Conservation (phyloP, 768 basidiomycete species). For the Mycena polygramma region DNA sequence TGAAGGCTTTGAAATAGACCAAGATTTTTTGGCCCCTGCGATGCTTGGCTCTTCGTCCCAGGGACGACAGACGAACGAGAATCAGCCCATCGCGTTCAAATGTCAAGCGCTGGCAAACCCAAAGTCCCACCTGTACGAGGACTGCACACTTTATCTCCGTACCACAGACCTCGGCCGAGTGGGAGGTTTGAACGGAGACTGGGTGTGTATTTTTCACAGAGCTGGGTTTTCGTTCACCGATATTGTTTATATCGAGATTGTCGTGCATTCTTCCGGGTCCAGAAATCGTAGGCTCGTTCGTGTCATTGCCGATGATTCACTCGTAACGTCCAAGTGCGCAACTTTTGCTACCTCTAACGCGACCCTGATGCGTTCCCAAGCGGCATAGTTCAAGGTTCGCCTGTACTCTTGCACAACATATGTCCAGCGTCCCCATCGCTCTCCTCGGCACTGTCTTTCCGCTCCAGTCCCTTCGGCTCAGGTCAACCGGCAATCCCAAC, state of each 20-base stretch:
- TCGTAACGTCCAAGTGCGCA: constrained; percentile 53
- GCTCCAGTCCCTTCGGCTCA: constrained; percentile 72
- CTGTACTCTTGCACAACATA: constrained; percentile 69
- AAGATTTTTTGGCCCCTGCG: constrained; percentile 75
- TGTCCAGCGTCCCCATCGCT: constrained; percentile 43
- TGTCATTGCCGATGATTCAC: constrained; percentile 64
- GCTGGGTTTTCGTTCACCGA: background rate
- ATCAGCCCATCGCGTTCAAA: constrained; percentile 34
- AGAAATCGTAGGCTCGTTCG: constrained; percentile 66
- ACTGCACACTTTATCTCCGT: constrained; percentile 71
- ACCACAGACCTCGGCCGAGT: constrained; percentile 74
- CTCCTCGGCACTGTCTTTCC: constrained; percentile 51
- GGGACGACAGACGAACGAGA: constrained; percentile 26
- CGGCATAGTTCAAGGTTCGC: constrained; percentile 57
- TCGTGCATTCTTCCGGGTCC: constrained; percentile 56
- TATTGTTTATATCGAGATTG: constrained; percentile 55
- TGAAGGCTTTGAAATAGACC: constrained; percentile 76
- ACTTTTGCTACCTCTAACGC: constrained; percentile 18
- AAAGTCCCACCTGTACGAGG: constrained; percentile 55
- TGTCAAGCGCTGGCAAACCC: constrained; percentile 49
- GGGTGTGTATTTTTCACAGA: constrained; percentile 62
- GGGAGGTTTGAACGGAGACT: constrained; percentile 81
- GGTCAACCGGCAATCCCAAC: constrained; percentile 72
- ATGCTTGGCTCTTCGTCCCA: constrained; percentile 48
- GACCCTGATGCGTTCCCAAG: constrained; percentile 44